A percentile compares a stretch with the other conserved stretches of the same genome.
These are phyloP conservation scores for Secale cereale DNA, from an alignment of 176 grass and related monocot genomes.

Conservation along the genomic window DNA sequence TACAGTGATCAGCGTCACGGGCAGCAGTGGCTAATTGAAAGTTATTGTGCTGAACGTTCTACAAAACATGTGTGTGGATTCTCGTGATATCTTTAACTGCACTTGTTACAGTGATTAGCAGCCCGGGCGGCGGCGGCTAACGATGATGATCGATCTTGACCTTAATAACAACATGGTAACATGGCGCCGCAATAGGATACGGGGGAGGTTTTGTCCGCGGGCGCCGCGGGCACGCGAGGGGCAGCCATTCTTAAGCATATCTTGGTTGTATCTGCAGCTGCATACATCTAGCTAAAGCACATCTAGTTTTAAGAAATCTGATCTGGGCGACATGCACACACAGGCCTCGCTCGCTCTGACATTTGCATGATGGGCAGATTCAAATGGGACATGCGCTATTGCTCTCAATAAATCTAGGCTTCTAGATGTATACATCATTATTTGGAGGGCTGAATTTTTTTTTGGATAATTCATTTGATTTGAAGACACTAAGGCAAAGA, in stretches of 20 bases:
- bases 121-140: neutral
- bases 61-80: no score
- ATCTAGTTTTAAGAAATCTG: neutral
- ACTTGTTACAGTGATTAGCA: no score
- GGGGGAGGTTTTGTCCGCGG: slow-evolving; percentile 23
- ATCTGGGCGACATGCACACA: neutral
- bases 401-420: neutral
- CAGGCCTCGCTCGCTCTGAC: neutral
- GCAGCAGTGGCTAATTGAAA: neutral
- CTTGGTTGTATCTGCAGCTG: neutral
- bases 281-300: neutral
- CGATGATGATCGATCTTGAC: slow-evolving; percentile 19
- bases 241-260: neutral
- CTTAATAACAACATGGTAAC: slow-evolving; percentile 1
- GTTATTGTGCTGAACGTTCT: neutral
- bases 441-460: neutral
- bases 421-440: neutral
- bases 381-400: neutral
- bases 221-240: slow-evolving; percentile 24
- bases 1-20: no score
- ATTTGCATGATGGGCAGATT: neutral
- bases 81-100: no score
- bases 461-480: neutral
- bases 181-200: slow-evolving; percentile 32
- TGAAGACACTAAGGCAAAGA: neutral